Base-by-base conservation (phyloP, 2,329 filamentous ascomycete species). In the Graphilbum sp. region DNA sequence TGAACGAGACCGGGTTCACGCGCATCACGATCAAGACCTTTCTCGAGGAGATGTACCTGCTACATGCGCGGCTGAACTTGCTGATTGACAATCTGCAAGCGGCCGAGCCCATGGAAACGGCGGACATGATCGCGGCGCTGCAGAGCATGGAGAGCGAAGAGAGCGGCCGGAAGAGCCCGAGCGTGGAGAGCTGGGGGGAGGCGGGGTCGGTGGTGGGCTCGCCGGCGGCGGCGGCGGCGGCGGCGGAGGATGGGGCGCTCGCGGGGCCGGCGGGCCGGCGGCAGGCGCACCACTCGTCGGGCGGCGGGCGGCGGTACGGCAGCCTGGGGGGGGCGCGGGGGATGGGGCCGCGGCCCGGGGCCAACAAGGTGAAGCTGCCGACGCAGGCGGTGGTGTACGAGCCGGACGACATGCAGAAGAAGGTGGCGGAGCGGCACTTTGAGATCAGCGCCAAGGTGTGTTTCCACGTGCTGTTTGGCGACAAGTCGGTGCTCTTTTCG, bases 401-500 rank as follows among this genome's bases (percentile, higher is more conserved):
- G 41, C 90, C 90, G 2, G 72, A 80, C 43, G 83, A 79, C 38
- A 87, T 93, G 72, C 73, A 78, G 37, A 67, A 72, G 45, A 69
- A 79, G 46, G 78, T 79, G 8, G 73, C 82, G 1, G 83, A 93
- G 54, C 75, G 82, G 43, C 72, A 85, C 46, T 94, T 93, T 54
- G 81, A 92, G 47, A 78, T 96, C 43, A 92, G 84, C 45, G 80
- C 90, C 34, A 96, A 98, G 56, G 85, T 84, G 0, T 75, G 94
- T 41, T 98, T 96, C 56, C 88, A 96, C 52, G 83, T 96, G 15
- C 69, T 98, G 37, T 98, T 96, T 56, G 90, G 90, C 29, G 90
- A 98, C 57, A 93, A 88, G 60, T 93, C 84, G 54, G 84, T 87
- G 25, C 78, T 96, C 30, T 98, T 95, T 59, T 85, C 90, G 49